Percentiles rank a stretch among this genome's conserved stretches.
Evolutionary conservation across 495 filamentous ascomycete genomes (phyloP).

Genomic region (Lasiosphaeriaceae sp.): DNA sequence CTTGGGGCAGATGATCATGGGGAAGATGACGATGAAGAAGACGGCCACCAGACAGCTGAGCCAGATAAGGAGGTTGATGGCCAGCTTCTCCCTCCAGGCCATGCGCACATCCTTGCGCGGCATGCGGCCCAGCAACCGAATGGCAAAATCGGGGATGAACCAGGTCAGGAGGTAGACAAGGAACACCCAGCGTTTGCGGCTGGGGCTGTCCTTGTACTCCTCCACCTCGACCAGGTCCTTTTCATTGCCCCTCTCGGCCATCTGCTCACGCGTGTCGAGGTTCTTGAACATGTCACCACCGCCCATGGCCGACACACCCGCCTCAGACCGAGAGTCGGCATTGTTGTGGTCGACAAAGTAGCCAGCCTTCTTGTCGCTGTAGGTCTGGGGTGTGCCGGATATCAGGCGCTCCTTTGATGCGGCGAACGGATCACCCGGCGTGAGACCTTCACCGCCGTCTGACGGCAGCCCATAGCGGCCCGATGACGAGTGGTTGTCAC

Average conservation of each 20-base stretch:
- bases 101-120: slow-evolving; percentile 87
- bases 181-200: slow-evolving; percentile 87
- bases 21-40: slow-evolving; percentile 90
- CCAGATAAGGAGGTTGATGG: slow-evolving; percentile 99
- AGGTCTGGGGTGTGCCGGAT: slow-evolving; percentile 59
- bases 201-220: slow-evolving; percentile 68
- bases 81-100: slow-evolving; percentile 95
- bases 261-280: slow-evolving; percentile 85
- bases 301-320: slow-evolving; percentile 81
- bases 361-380: slow-evolving; percentile 69
- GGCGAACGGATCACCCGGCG: slow-evolving; percentile 44
- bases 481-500: slow-evolving; percentile 54
- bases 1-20: slow-evolving; percentile 81
- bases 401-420: slow-evolving; percentile 72
- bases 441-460: slow-evolving; percentile 39
- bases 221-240: slow-evolving; percentile 89
- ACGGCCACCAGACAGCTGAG: slow-evolving; percentile 69
- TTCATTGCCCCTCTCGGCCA: slow-evolving; percentile 93
- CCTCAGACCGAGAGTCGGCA: slow-evolving; percentile 82
- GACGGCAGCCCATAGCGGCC: slow-evolving; percentile 47
- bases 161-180: slow-evolving; percentile 84
- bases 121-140: slow-evolving; percentile 78
- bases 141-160: slow-evolving; percentile 79
- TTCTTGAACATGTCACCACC: slow-evolving; percentile 97
- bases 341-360: slow-evolving; percentile 87